phyloP scores from a whole-genome alignment of 257 asterid genomes.

The Hygrophila difformis region DNA sequence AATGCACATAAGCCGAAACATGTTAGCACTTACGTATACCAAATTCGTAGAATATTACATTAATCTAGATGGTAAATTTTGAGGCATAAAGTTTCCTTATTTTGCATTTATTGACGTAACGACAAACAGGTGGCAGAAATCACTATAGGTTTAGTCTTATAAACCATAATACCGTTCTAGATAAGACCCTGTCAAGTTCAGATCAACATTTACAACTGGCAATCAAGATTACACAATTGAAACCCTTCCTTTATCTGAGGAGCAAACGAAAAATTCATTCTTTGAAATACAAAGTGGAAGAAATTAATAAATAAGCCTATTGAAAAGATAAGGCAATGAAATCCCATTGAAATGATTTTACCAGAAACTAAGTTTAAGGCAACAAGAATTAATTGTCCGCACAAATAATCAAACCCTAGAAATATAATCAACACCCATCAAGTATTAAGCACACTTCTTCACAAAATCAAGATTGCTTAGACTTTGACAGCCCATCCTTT shows the following conservation, averaged over 20 bases:
- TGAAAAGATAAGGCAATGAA: no score
- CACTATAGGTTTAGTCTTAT: slow-evolving; percentile 8
- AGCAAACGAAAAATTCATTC: slow-evolving; percentile 2
- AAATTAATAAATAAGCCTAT: background rate
- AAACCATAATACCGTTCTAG: slow-evolving; percentile 1
- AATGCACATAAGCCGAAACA: no score
- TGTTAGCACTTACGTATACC: no score
- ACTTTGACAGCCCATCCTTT: slow-evolving; percentile 11
- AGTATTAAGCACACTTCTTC: background rate
- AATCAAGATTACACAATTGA: slow-evolving; percentile 4
- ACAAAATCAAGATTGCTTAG: background rate
- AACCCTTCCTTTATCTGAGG: slow-evolving; percentile 10
- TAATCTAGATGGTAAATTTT: no score
- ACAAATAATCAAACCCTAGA: no score
- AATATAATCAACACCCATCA: slow-evolving; percentile 7
- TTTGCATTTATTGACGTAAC: no score
- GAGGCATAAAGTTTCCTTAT: no score
- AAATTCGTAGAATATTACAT: no score
- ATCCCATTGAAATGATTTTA: no score
- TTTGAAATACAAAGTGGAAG: background rate
- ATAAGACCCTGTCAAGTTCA: background rate
- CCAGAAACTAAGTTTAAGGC: no score
- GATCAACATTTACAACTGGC: background rate
- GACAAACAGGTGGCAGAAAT: slow-evolving; percentile 11
- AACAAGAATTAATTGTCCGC: no score